phyloP scores from a whole-genome alignment of 331 rosid genomes.

The Malus hybrid region DNA sequence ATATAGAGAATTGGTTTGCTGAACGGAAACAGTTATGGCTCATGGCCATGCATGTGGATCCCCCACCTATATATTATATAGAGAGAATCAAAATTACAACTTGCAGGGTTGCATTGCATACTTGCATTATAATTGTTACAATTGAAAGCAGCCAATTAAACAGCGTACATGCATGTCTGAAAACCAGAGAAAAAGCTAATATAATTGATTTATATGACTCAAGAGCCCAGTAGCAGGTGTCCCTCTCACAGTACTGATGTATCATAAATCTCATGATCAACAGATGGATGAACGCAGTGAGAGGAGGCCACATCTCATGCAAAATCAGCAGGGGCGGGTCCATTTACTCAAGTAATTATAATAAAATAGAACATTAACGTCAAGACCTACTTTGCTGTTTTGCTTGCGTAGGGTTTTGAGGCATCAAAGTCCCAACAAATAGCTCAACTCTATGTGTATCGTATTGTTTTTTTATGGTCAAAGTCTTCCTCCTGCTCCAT shows the following conservation, averaged over 20 bases:
- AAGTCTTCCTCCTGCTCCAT: neutral
- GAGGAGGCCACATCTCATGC: neutral
- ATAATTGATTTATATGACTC: neutral
- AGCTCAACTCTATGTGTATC: neutral
- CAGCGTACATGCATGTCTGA: neutral
- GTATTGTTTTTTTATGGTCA: neutral
- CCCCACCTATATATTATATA: neutral
- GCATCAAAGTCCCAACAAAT: neutral
- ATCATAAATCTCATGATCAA: neutral
- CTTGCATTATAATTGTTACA: neutral
- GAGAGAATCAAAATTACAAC: neutral
- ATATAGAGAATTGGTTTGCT: neutral
- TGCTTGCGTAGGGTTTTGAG: neutral
- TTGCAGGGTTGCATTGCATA: neutral
- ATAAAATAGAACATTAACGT: neutral
- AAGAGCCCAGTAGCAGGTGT: neutral
- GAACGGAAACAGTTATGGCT: neutral
- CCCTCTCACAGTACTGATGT: neutral
- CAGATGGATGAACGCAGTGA: neutral
- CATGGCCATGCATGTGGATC: neutral
- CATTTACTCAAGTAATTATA: neutral
- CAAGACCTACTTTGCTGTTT: constrained; percentile 5
- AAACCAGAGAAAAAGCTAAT: neutral
- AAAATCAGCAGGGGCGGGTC: neutral
- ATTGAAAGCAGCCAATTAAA: neutral